Evolutionary conservation across 1,284 basidiomycete species (phyloP).

Genomic region (Butyriboletus pseudospeciosus): DNA sequence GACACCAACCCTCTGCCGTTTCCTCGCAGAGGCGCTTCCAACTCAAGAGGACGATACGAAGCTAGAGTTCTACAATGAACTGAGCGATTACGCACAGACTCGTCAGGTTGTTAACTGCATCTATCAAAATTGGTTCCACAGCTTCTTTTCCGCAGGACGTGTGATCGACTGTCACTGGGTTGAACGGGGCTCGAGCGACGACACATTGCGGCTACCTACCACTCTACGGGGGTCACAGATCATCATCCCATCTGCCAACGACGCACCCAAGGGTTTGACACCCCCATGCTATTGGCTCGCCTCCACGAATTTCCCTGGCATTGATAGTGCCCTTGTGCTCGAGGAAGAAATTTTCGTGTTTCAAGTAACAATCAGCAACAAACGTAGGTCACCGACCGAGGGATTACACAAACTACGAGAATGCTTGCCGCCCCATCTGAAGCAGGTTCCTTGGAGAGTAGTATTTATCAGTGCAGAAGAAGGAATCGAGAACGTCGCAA

Average conservation of each 20-base stretch:
- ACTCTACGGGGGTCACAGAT: background rate
- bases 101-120: background rate
- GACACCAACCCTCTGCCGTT: background rate
- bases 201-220: background rate
- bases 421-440: background rate
- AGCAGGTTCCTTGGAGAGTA: background rate
- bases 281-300: background rate
- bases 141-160: background rate
- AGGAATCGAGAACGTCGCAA: too few species aligned
- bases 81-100: background rate
- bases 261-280: background rate
- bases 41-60: fast-evolving
- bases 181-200: background rate
- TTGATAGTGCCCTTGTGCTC: too few species aligned
- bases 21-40: background rate
- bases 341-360: too few species aligned
- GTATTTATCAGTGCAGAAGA: background rate
- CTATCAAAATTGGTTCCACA: constrained; percentile 4
- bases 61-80: background rate
- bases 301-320: background rate
- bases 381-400: background rate
- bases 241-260: too few species aligned
- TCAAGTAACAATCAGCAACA: too few species aligned
- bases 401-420: background rate
- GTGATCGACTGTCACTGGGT: background rate